Evolutionary conservation across 176 grass and related monocot genomes (phyloP), one percentile per base, ranked within the genome.

Genomic region (Thalia dealbata): DNA sequence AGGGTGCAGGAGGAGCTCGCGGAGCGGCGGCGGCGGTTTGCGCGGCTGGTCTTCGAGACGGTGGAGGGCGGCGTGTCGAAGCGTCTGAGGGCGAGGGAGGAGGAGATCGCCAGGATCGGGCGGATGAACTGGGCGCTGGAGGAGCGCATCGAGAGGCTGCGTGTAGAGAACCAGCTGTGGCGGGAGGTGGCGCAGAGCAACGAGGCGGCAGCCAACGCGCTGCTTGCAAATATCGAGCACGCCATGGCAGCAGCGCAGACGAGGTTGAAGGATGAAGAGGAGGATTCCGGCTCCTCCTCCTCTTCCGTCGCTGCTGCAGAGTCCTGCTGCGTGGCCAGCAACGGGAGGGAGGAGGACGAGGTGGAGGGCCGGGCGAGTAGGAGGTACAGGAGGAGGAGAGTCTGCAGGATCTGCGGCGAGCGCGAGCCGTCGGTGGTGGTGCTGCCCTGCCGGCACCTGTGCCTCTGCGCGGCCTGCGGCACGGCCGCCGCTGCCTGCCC

Each of bases 401-500:
- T 28, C 16, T 88, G 92, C 78, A 41, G 42, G 65, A 64, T 48
- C 15, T 96, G 92, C 74, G 70, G 66, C 19, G 75, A 76, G 7
- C 66, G 76, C 35, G 78, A 50, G 25, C 80, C 86, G 2, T 73
- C 69, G 3, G 89, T 87, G 71, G 79, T 96, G 11, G 12, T 96
- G 25, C 78, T 96, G 77, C 92, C 92, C 45, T 91, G 92, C 67
- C 77, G 84, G 42, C 92, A 96, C 73, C 79, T 96, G 22, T 85
- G 84, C 74, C 79, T 80, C 61, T 92, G 92, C 82, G 69, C 72
- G 46, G 24, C 86, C 27, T 96, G 92, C 75, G 84, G 74, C 1
- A 63, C 56, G n/a, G 45, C 50, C 50, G 80, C 74, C 14, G 15
- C 12, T 52, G 60, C 84, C 30, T 96, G 92, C 72, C 89, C 86